These are phyloP conservation scores for Salix exigua DNA, from an alignment of 345 rosid species.

Conservation along the genomic window DNA sequence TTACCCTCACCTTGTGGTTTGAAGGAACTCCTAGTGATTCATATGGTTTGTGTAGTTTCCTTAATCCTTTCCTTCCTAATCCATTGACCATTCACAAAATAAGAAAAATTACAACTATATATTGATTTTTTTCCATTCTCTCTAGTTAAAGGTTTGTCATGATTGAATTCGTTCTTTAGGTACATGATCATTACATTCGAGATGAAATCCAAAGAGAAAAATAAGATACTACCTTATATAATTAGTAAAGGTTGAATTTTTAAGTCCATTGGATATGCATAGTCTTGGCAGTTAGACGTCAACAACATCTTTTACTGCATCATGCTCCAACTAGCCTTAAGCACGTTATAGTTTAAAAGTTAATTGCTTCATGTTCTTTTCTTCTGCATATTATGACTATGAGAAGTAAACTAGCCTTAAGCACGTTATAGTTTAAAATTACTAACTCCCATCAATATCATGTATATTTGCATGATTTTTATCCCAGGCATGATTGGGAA, in stretches of 20 bases:
- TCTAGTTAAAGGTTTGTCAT: not conserved
- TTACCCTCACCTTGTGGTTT: too few species aligned
- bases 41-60: too few species aligned
- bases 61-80: too few species aligned
- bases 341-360: not conserved
- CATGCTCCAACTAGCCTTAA: not conserved
- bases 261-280: not conserved
- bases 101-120: not conserved
- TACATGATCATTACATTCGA: not conserved
- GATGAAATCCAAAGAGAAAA: not conserved
- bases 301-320: not conserved
- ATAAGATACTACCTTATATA: not conserved
- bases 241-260: not conserved
- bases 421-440: too few species aligned
- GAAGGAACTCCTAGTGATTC: too few species aligned
- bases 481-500: conserved; percentile 79
- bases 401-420: too few species aligned
- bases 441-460: not conserved
- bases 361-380: not conserved
- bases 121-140: not conserved
- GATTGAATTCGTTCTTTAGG: not conserved
- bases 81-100: not conserved
- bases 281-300: not conserved
- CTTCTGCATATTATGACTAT: too few species aligned
- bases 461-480: conserved; percentile 1